Conservation (phyloP, 2,329 filamentous ascomycete species). For the Cercospora zeae-maydis region DNA sequence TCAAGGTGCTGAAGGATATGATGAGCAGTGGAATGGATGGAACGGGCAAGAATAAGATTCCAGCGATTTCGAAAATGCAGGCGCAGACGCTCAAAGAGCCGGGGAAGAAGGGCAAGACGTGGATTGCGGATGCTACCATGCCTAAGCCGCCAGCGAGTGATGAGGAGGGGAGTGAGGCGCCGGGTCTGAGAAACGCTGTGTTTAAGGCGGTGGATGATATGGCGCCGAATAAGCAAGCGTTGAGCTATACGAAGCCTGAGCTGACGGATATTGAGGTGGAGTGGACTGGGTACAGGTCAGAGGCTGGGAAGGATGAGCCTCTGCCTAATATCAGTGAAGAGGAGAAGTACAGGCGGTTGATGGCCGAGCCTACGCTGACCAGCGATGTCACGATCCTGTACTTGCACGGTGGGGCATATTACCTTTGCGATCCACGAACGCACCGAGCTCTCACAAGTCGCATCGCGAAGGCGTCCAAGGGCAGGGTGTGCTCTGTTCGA, state of each 20-base stretch:
- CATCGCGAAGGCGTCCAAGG: conserved; percentile 63
- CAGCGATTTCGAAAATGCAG: conserved; percentile 61
- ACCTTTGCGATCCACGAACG: conserved; percentile 64
- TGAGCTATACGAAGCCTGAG: conserved; percentile 49
- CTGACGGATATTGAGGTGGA: conserved; percentile 62
- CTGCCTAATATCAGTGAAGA: conserved; percentile 58
- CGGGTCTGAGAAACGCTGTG: conserved; percentile 54
- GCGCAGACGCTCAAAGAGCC: conserved; percentile 58
- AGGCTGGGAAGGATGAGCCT: conserved; percentile 48
- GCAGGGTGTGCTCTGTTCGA: conserved; percentile 66
- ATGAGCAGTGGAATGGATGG: conserved; percentile 40
- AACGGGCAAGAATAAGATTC: conserved; percentile 38
- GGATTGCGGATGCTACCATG: conserved; percentile 70
- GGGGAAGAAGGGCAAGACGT: conserved; percentile 72
- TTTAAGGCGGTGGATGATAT: conserved; percentile 20
- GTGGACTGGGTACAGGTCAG: conserved; percentile 68
- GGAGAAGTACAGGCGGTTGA: conserved; percentile 63
- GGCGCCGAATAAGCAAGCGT: conserved; percentile 43
- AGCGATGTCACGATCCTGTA: conserved; percentile 64
- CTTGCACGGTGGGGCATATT: conserved; percentile 74
- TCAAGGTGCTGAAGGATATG: conserved; percentile 68
- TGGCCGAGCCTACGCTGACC: conserved; percentile 58
- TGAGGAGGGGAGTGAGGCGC: conserved; percentile 40
- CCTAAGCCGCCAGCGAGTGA: conserved; percentile 54
- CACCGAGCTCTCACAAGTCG: conserved; percentile 59